A percentile compares a stretch with the other conserved stretches of the same genome.
Conservation (phyloP, 2,329 filamentous ascomycete genomes). For the Botrytis galanthina region DNA sequence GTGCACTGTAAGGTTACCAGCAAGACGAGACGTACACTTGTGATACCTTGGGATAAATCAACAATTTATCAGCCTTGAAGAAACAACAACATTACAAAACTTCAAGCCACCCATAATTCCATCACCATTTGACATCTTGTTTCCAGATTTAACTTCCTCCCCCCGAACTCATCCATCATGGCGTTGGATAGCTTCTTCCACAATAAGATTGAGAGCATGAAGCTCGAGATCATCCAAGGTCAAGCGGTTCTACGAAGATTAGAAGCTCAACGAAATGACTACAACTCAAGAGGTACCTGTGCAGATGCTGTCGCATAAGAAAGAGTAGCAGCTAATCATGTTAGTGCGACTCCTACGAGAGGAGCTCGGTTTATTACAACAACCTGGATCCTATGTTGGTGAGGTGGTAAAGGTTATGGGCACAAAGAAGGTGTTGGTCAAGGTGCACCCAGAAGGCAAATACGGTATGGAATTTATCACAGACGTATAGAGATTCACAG, state of each 20-base stretch:
- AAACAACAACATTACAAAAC: neutral
- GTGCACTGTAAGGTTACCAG: neutral
- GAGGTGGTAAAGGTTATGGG: slow-evolving; percentile 99
- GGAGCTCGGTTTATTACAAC: slow-evolving; percentile 92
- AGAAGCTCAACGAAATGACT: slow-evolving; percentile 97
- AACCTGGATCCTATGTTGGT: slow-evolving; percentile 96
- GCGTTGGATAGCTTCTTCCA: slow-evolving; percentile 99
- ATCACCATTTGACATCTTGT: neutral
- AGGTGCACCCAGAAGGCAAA: slow-evolving; percentile 99
- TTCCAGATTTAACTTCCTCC: neutral
- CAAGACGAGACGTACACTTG: neutral
- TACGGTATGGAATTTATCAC: slow-evolving; percentile 65
- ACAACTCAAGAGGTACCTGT: slow-evolving; percentile 74
- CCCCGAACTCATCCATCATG: slow-evolving; percentile 58
- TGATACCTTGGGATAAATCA: slow-evolving; percentile 16
- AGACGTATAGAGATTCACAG: too few relatives aligned
- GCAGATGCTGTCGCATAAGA: neutral
- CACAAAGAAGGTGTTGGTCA: slow-evolving; percentile 98
- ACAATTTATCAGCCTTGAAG: slow-evolving; percentile 20
- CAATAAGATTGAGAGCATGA: slow-evolving; percentile 99
- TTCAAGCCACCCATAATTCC: neutral
- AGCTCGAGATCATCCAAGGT: slow-evolving; percentile 99
- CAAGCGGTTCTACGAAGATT: slow-evolving; percentile 92
- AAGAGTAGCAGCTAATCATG: slow-evolving; percentile 26
- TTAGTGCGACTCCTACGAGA: slow-evolving; percentile 84